These are phyloP conservation scores for Omphalotus olearius DNA, from an alignment of 1,284 basidiomycete genomes.

Conservation along the genomic window DNA sequence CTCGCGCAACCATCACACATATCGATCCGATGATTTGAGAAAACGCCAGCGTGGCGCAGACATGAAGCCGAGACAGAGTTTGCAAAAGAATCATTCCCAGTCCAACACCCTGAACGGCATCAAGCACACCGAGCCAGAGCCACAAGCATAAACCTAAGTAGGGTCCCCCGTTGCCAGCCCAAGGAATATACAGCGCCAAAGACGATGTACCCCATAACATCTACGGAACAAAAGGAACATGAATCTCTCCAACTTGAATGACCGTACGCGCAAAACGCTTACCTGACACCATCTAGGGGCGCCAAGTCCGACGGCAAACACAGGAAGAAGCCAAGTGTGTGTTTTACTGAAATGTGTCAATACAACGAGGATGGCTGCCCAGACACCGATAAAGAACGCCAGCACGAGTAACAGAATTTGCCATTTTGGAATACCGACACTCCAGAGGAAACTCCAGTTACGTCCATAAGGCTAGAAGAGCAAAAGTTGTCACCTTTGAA, in stretches of 20 bases:
- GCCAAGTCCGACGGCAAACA: slow-evolving; percentile 92
- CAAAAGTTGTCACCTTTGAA: slow-evolving; percentile 11
- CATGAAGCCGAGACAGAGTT: slow-evolving; percentile 90
- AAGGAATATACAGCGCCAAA: slow-evolving; percentile 86
- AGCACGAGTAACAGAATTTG: slow-evolving; percentile 77
- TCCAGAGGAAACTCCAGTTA: slow-evolving; percentile 95
- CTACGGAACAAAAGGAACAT: slow-evolving; percentile 26
- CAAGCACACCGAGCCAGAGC: slow-evolving; percentile 92
- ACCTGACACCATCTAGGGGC: slow-evolving; percentile 91
- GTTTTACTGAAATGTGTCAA: slow-evolving; percentile 86
- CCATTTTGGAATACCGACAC: slow-evolving; percentile 77
- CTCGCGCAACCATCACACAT: slow-evolving; percentile 83
- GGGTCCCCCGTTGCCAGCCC: slow-evolving; percentile 83
- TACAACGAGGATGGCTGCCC: slow-evolving; percentile 70
- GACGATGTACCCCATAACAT: slow-evolving; percentile 88
- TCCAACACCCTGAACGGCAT: slow-evolving; percentile 90
- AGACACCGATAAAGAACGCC: slow-evolving; percentile 82
- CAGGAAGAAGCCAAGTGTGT: slow-evolving; percentile 91
- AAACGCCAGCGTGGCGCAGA: slow-evolving; percentile 86
- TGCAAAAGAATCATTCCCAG: slow-evolving; percentile 91
- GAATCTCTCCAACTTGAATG: neutral
- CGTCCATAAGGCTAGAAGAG: slow-evolving; percentile 72
- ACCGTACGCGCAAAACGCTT: slow-evolving; percentile 14
- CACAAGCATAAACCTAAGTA: slow-evolving; percentile 85
- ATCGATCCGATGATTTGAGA: slow-evolving; percentile 80